These are phyloP conservation scores for Prunus kanzakura DNA, from an alignment of 306 rosid species.

Conservation along the genomic window DNA sequence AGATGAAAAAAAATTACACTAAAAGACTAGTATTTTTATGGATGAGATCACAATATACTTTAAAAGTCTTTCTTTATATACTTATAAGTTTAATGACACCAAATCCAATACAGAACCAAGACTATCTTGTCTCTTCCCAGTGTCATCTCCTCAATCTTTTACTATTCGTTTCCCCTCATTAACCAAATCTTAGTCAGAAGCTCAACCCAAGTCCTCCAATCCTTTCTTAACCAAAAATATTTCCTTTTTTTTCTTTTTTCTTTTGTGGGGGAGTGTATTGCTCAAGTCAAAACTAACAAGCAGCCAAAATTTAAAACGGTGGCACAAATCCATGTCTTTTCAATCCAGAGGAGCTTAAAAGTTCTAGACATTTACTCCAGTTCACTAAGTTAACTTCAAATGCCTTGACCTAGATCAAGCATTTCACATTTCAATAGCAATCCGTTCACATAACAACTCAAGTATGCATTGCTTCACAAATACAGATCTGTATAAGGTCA, in stretches of 20 bases:
- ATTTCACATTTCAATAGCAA: not conserved
- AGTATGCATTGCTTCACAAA: conserved; percentile 2
- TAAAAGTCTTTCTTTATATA: not conserved
- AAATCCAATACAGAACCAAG: too few relatives aligned
- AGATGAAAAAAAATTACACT: not conserved
- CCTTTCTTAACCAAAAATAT: too few relatives aligned
- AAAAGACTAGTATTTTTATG: not conserved
- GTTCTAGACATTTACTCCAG: not conserved
- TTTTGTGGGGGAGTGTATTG: too few relatives aligned
- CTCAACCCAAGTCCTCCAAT: too few relatives aligned
- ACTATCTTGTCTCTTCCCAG: not conserved
- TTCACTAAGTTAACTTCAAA: not conserved
- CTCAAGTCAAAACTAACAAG: too few relatives aligned
- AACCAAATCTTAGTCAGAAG: too few relatives aligned
- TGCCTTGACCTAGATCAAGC: conserved; percentile 7
- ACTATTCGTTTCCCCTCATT: not conserved
- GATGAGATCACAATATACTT: not conserved
- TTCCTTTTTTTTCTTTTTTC: too few relatives aligned
- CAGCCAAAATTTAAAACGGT: too few relatives aligned
- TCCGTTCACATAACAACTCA: not conserved
- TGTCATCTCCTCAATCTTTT: not conserved
- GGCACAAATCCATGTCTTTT: too few relatives aligned
- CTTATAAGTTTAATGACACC: not conserved
- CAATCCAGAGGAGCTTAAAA: not conserved
- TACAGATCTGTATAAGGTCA: conserved; percentile 1